These are phyloP conservation scores for Leishmania tarentolae DNA, from an alignment of 208 protist genomes.

Conservation along the genomic window DNA sequence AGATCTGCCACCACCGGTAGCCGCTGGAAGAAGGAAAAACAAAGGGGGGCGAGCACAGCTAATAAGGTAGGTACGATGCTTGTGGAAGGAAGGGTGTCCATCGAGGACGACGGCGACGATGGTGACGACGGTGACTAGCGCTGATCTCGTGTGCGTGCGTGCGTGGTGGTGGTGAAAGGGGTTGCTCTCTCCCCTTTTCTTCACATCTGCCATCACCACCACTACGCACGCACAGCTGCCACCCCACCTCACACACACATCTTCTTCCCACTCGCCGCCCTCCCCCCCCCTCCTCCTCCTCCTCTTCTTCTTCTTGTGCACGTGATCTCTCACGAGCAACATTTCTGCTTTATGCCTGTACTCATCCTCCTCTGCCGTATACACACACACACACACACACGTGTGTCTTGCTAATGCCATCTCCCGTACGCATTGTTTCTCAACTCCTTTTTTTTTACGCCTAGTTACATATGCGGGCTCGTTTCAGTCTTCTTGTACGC, in stretches of 20 bases:
- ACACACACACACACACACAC: too few species aligned
- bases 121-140: neutral
- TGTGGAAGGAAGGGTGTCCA: neutral
- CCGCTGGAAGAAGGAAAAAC: neutral
- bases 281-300: neutral
- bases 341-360: too few species aligned
- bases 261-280: neutral
- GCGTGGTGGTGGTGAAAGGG: neutral
- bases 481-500: neutral
- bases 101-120: neutral
- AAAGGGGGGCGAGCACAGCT: neutral
- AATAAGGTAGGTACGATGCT: neutral
- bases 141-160: neutral
- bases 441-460: neutral
- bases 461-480: neutral
- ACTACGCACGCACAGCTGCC: neutral
- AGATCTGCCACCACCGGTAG: neutral
- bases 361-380: too few species aligned
- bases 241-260: neutral
- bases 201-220: too few species aligned
- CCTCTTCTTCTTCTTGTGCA: neutral
- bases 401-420: neutral
- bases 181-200: too few species aligned
- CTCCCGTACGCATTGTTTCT: slow-evolving; percentile 3
- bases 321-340: too few species aligned